Evolutionary conservation across 2,329 filamentous ascomycete genomes (phyloP), one percentile per base, ranked within the genome.

Genomic region (Tolypocladium ovalisporum): DNA sequence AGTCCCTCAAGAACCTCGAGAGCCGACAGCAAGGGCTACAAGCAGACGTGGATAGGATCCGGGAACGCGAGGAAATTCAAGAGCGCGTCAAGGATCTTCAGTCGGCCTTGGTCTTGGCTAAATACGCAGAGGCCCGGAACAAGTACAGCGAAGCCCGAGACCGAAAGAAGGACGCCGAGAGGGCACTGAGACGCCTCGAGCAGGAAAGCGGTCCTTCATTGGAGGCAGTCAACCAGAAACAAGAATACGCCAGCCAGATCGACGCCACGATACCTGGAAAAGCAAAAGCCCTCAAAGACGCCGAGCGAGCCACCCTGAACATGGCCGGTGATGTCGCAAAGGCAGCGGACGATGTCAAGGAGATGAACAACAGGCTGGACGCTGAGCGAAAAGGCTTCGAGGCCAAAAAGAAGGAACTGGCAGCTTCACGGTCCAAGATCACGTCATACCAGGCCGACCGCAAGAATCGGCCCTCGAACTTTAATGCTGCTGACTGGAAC

Each of bases 1-100:
- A 89, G 52, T 76, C 79, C 32, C 73, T 97, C 9, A 77, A 77
- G 55, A 84, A 81, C 56, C 75, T 93, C 52, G 85, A 96, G 67
- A 79, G 75, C 44, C 84, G 90, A 34, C 93, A 97, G 61, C 76
- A 82, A 60, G 81, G 84, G 54, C 83, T 95, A 51, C 84, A 89
- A 65, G 85, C 83, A 12, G 92, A 97, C 65, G 91, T 97, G 29
- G 87, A 95, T 64, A 85, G 89, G 61, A 80, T 94, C 66, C 83
- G 84, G 54, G 87, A 97, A 69, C 83, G 91, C 58, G 82, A 87
- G 57, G 79, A 83, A 55, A 83, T 91, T 54, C 76, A 87, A 65
- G 75, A 81, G 55, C 82, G 81, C 57, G 78, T 93, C 5, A 74
- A 80, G 32, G 77, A 87, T 52, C 77, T 96, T 52, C 78, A 87